Percentiles rank a stretch among this genome's conserved stretches.
phyloP scores from a whole-genome alignment of 768 basidiomycete species.

The Trametes meyenii region DNA sequence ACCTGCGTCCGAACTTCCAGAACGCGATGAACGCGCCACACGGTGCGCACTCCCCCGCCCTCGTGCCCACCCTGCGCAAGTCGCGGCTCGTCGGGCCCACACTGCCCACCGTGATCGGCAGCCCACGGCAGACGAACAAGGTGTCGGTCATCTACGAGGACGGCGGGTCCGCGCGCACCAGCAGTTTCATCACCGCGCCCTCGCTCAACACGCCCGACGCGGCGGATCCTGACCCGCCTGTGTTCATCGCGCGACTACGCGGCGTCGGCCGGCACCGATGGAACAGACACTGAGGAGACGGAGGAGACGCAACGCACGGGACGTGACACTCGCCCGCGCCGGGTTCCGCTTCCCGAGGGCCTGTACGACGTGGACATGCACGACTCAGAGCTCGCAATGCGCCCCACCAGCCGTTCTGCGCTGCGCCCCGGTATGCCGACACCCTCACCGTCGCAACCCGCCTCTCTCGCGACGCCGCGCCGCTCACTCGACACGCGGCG shows the following conservation, averaged over 20 bases:
- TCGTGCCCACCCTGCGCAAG: slow-evolving; percentile 22
- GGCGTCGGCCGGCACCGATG: slow-evolving; percentile 6
- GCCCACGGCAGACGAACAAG: slow-evolving; percentile 24
- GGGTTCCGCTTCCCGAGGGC: slow-evolving; percentile 15
- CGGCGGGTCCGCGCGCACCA: slow-evolving; percentile 26
- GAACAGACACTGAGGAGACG: slow-evolving; percentile 10
- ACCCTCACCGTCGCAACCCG: slow-evolving; percentile 13
- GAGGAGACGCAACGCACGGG: slow-evolving; percentile 4
- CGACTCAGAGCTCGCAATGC: not conserved
- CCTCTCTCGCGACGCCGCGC: slow-evolving; percentile 18
- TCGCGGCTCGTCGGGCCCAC: slow-evolving; percentile 25
- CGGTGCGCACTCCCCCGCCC: slow-evolving; percentile 20
- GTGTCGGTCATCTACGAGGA: slow-evolving; percentile 39
- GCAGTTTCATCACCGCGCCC: slow-evolving; percentile 40
- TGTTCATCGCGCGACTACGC: slow-evolving; percentile 20
- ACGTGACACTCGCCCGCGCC: slow-evolving; percentile 2
- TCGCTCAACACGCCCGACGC: slow-evolving; percentile 25
- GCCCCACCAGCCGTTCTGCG: slow-evolving; percentile 9
- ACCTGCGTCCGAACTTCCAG: slow-evolving; percentile 57
- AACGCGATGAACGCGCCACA: not conserved
- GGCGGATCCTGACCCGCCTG: slow-evolving; percentile 9
- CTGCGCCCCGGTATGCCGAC: slow-evolving; percentile 12
- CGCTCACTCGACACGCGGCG: slow-evolving; percentile 18
- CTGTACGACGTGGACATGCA: slow-evolving; percentile 18
- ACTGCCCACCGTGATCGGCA: slow-evolving; percentile 29